These are phyloP conservation scores for Aristolochia fimbriata DNA, from an alignment of 164 flowering plant genomes.

Conservation along the genomic window DNA sequence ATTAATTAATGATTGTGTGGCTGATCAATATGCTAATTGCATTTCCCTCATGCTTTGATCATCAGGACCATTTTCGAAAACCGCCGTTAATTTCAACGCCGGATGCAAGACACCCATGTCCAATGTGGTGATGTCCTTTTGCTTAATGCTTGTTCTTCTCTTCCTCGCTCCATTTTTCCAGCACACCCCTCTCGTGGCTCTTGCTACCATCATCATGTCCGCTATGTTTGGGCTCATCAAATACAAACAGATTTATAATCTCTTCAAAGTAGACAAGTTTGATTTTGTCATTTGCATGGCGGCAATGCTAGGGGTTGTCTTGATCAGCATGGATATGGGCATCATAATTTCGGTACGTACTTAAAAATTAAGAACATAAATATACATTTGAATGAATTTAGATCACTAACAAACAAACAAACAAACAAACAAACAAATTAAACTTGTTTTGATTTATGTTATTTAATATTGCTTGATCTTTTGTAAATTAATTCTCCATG, in stretches of 20 bases:
- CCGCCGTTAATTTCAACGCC: constrained; percentile 80
- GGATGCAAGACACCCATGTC: constrained; percentile 71
- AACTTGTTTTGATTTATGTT: not conserved
- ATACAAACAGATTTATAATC: constrained; percentile 37
- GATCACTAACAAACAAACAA: no score
- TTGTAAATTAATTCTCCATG: no score
- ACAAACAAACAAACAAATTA: not conserved
- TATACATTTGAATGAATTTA: no score
- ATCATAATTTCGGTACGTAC: constrained; percentile 69
- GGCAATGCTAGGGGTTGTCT: constrained; percentile 62
- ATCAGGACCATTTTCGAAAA: constrained; percentile 87
- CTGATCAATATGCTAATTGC: not conserved
- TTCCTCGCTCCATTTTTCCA: constrained; percentile 70
- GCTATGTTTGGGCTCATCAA: constrained; percentile 87
- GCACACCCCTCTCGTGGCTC: constrained; percentile 83
- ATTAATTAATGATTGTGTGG: not conserved
- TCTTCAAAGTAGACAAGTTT: constrained; percentile 67
- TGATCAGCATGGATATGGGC: constrained; percentile 70
- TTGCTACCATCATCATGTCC: constrained; percentile 76
- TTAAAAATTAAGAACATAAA: no score
- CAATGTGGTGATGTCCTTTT: constrained; percentile 57
- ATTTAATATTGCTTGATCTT: not conserved
- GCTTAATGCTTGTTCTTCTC: constrained; percentile 61
- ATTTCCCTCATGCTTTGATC: not conserved
- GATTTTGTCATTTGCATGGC: constrained; percentile 74